phyloP scores from a whole-genome alignment of 108 stramenopile genomes.

The Tribonema minus region DNA sequence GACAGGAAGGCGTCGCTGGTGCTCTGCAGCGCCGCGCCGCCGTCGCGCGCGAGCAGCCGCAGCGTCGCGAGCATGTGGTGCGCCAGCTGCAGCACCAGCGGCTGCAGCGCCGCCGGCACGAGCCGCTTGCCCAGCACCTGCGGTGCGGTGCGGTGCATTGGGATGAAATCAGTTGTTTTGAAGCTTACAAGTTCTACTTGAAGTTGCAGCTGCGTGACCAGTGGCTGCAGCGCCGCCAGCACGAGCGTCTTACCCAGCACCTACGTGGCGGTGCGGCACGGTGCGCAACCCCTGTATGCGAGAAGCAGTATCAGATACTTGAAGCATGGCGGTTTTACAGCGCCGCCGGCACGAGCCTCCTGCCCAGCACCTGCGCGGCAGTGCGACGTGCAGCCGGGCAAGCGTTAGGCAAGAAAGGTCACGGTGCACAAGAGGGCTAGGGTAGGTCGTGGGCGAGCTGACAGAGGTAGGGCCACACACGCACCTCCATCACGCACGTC shows the following conservation, averaged over 20 bases:
- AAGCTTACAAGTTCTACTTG: no score
- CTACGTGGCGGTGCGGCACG: no score
- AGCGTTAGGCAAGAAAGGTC: no score
- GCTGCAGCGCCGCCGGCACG: conserved; percentile 7
- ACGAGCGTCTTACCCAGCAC: conserved; percentile 19
- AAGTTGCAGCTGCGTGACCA: conserved; percentile 8
- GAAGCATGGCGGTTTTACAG: no score
- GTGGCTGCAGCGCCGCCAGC: not conserved
- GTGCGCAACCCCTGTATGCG: no score
- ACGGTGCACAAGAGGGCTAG: no score
- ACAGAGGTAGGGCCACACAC: not conserved
- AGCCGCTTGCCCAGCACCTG: conserved; percentile 28
- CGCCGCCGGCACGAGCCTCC: conserved; percentile 3
- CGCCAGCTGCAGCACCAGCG: conserved; percentile 12
- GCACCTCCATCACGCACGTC: conserved; percentile 28
- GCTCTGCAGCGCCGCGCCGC: not conserved
- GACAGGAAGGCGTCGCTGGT: not conserved
- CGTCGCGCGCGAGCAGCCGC: conserved; percentile 7
- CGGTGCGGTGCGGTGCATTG: no score
- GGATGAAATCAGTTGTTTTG: no score
- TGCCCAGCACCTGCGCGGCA: conserved; percentile 17
- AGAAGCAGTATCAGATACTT: no score
- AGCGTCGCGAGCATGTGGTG: conserved; percentile 30
- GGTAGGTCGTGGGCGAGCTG: no score
- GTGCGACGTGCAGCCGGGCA: no score